Evolutionary conservation across 2,329 filamentous ascomycete species (phyloP).

Genomic region (Aspergillus flavus): DNA sequence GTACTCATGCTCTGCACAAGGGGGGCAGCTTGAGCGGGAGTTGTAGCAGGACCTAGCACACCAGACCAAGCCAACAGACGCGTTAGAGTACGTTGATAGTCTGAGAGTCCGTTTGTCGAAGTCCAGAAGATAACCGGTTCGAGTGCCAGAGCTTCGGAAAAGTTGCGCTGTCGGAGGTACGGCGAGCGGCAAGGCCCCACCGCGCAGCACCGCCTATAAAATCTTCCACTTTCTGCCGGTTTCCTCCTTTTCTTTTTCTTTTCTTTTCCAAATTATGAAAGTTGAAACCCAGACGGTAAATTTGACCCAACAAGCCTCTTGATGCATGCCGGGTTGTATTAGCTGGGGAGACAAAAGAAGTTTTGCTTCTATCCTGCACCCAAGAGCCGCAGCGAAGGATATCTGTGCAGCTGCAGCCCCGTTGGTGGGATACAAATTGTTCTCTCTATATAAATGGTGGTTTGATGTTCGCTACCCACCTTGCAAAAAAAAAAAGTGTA

Average conservation of each 20-base stretch:
- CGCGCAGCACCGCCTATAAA: slow-evolving; percentile 28
- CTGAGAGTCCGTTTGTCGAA: slow-evolving; percentile 3
- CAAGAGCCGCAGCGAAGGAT: slow-evolving; percentile 54
- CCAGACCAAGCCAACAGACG: not conserved
- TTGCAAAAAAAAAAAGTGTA: slow-evolving; percentile 7
- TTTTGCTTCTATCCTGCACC: slow-evolving; percentile 44
- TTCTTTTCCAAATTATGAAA: slow-evolving; percentile 53
- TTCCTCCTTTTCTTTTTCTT: slow-evolving; percentile 31
- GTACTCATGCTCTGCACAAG: slow-evolving; percentile 24
- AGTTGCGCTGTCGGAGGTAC: slow-evolving; percentile 31
- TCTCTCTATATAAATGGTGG: slow-evolving; percentile 18
- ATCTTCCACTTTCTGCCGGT: slow-evolving; percentile 19
- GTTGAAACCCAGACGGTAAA: slow-evolving; percentile 59
- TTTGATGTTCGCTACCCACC: slow-evolving; percentile 14
- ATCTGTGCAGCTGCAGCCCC: slow-evolving; percentile 52
- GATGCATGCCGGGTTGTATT: slow-evolving; percentile 63
- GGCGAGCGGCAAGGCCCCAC: slow-evolving; percentile 26
- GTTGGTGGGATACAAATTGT: slow-evolving; percentile 49
- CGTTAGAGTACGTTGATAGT: not conserved
- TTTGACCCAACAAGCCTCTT: slow-evolving; percentile 59
- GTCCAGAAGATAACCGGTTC: slow-evolving; percentile 12
- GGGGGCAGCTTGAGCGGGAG: slow-evolving; percentile 2
- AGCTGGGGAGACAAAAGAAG: slow-evolving; percentile 53
- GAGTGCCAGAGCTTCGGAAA: slow-evolving; percentile 28
- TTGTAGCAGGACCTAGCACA: not conserved